Base-by-base conservation (phyloP, 331 rosid genomes). In the Malus hybrid region DNA sequence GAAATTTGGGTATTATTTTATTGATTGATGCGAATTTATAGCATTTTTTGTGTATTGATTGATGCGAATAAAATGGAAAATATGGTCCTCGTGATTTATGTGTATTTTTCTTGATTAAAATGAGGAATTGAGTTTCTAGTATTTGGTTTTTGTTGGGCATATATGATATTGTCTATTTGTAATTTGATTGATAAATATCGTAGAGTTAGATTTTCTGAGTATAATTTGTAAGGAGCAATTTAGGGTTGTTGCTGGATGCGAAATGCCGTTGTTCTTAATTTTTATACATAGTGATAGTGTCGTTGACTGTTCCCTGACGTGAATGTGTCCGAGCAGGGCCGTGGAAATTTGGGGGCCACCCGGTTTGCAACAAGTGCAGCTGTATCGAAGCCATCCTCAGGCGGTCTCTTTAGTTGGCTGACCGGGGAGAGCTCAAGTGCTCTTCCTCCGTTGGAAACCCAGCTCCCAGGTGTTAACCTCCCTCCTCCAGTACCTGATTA, bases 351-450 rank as follows among this genome's bases (percentile, higher is more conserved):
- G 84, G 88, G 90, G 73, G 77, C 84, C 16, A 60, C 84, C 33
- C 85, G 98, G 89, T 81, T 74, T 80, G 85, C 87, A 24, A 85
- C 93, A 26, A 79, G 81, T 22, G 89, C 86, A 7, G 93, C 87
- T 72, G 87, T 91, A 48, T 68, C 91, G 63, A 82, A 77, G 73
- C 76, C 84, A 56, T 66, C 97, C 14, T 79, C 86, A 0, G 86
- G 87, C 29, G 93, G 97, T 22, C 79, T 90, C 78, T 93, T 89
- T 77, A 82, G 90, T 79, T 93, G 96, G 96, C 88, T 93, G 67
- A 87, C 86, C 0, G 95, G 95, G 75, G 93, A 83, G 63, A 52
- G 65, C 48, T 83, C 98, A 5, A 84, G 84, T 75, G 66, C 88
- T 36, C 88, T 86, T 78, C 91, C 96, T 53, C 64, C 87, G 18